Base-by-base conservation (phyloP, 306 rosid genomes). In the Vachellia collinsii region DNA sequence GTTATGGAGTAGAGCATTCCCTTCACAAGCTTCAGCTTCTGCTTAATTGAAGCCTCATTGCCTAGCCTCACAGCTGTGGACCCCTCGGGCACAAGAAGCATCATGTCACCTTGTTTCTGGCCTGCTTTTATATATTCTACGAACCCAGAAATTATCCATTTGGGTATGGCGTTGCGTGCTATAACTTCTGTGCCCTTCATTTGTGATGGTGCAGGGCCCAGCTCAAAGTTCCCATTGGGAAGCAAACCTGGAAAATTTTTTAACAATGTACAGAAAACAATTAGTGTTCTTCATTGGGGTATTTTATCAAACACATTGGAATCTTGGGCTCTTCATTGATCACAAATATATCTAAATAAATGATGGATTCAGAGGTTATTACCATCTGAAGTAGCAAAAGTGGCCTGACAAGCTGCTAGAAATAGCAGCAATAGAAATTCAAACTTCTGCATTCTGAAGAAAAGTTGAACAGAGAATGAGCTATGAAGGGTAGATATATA, bases 71-170 rank as follows among this genome's bases (percentile, higher is more conserved):
- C 88, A 0, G 98, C 98, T 36, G 74, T 82, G 10, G 83, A 79
- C 7, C 98, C 98, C 61, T 86, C 88, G 0, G 98, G 98, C 23
- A 94, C 98, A 0, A 88, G 39, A 5, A 94, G 78, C 1, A 94
- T 0, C 98, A 92, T 94, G 90, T 94, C 97, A 9, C 97, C 95
- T 54, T 94, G 97, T 73, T 86, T 92, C 19, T 90, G 92, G 0
- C 98, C 98, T 34, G 94, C 78, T 87, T 80, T 90, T 69, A 94
- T 90, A 90, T 92, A 94, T 80, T 94, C 98, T 0, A 92, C 97
- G 0, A 44, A 74, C 1, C 95, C 97, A 5, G 90, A 84, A 8
- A 82, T 81, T 44, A 76, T 89, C 98, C 98, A 94, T 38, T 67
- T 76, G 3, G 98, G 98, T 17, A 94, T 85, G 0, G 83, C 95